Evolutionary conservation across 2,329 filamentous ascomycete species (phyloP).

Genomic region (Periconia digitata): DNA sequence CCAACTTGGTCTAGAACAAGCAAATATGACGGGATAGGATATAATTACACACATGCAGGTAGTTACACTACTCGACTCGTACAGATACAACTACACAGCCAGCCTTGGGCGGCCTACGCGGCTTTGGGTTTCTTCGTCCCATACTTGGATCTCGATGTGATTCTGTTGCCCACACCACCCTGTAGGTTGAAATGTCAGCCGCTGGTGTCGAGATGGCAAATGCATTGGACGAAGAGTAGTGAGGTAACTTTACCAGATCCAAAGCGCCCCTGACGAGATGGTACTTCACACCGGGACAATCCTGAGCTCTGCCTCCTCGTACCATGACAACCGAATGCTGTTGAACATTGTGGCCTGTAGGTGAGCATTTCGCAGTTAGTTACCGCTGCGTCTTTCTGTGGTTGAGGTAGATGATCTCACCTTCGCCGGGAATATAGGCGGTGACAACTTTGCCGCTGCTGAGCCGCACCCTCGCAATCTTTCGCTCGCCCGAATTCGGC

Average conservation of each 20-base stretch:
- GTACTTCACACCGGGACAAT: conserved; percentile 98
- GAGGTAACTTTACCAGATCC: conserved; percentile 74
- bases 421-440: conserved; percentile 94
- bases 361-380: conserved; percentile 11
- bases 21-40: too few relatives aligned
- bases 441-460: conserved; percentile 86
- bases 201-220: background rate
- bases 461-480: conserved; percentile 88
- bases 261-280: conserved; percentile 87
- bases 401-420: conserved; percentile 37
- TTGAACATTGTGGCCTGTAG: conserved; percentile 89
- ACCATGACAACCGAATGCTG: conserved; percentile 98
- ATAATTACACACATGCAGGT: too few relatives aligned
- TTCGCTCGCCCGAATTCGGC: conserved; percentile 95
- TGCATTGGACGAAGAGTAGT: background rate
- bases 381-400: background rate
- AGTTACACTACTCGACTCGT: too few relatives aligned
- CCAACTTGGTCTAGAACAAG: too few relatives aligned
- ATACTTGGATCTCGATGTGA: conserved; percentile 90
- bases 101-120: conserved; percentile 20
- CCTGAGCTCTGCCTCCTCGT: conserved; percentile 88
- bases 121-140: conserved; percentile 97
- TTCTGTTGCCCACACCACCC: conserved; percentile 86
- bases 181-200: conserved; percentile 40
- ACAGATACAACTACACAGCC: too few relatives aligned